These are phyloP conservation scores for Melampsora americana DNA, from an alignment of 1,284 basidiomycete genomes.

Conservation along the genomic window DNA sequence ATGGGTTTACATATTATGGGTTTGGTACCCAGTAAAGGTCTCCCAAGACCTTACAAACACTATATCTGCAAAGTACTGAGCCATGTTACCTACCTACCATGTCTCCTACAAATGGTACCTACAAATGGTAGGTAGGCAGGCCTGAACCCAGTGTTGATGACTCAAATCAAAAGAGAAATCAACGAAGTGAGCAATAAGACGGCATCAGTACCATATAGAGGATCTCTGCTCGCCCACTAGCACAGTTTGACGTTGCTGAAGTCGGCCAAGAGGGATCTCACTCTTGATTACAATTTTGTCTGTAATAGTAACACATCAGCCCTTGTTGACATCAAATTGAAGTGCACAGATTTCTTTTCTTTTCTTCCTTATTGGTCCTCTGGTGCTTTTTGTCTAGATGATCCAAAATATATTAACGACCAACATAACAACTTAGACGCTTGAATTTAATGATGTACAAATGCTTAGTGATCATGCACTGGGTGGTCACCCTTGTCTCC, in stretches of 20 bases:
- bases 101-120: too few species aligned
- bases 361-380: conserved; percentile 43
- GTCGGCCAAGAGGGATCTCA: neutral
- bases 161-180: conserved; percentile 15
- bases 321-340: neutral
- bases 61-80: conserved; percentile 9
- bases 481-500: conserved; percentile 31
- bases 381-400: conserved; percentile 13
- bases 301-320: neutral
- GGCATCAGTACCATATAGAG: neutral
- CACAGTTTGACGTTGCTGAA: conserved; percentile 2
- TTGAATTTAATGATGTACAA: conserved; percentile 1
- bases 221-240: conserved; percentile 20
- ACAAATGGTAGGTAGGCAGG: conserved; percentile 37
- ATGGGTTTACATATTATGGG: too few species aligned
- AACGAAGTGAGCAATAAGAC: too few species aligned
- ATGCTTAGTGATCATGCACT: conserved; percentile 41
- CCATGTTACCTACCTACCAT: too few species aligned
- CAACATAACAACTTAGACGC: too few species aligned
- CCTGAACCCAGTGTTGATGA: conserved; percentile 1
- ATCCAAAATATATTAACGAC: neutral
- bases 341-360: neutral
- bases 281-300: neutral
- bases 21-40: too few species aligned
- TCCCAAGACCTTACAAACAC: too few species aligned